Evolutionary conservation across 805 yeast species (phyloP), one percentile per base, ranked within the genome.

Genomic region (Starmerella bacillaris): DNA sequence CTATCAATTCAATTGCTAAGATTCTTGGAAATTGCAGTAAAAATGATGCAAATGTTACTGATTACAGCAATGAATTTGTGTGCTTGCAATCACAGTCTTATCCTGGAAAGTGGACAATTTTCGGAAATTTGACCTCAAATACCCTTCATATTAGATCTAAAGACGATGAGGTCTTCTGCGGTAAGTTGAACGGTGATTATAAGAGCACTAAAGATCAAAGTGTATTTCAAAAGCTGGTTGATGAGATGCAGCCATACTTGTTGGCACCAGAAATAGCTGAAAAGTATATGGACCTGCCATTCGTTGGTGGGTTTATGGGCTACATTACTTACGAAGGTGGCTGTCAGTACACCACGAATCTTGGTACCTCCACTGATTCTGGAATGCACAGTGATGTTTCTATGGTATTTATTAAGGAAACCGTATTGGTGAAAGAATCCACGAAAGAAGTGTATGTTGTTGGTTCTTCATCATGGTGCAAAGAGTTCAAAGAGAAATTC

Each of bases 301-400:
- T 89, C 48, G 59, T 72, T 37, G 96, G 98, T n/a, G 99, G 99
- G 0, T 63, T 79, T 21, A 60, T 84, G 36, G 99, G 99, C 4
- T 61, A 76, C 28, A 54, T 89, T 8, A 76, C 92, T 0, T 89
- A 89, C 51, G 98, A 86, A 52, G 86, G 78, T 57, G 93, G 43
- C 11, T 42, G 49, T 33, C 34, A 33, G 15, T 29, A 34, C 24
- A 35, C 38, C 4, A 30, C 40, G 19, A 30, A 29, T 14, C 19
- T 15, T 5, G 39, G 30, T 3, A 18, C 20, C 7, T 24, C 30
- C 4, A 11, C 21, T 21, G 39, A 38, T 16, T 40, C 39, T n/a
- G 40, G 38, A 1, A 31, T 39, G 30, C 35, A 38, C 33, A 48
- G 50, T 32, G 51, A 43, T 20, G 37, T 39, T 7, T 48, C 52